Evolutionary conservation across 2,329 filamentous ascomycete species (phyloP), one percentile per base, ranked within the genome.

Genomic region (Trichoderma simmonsii): DNA sequence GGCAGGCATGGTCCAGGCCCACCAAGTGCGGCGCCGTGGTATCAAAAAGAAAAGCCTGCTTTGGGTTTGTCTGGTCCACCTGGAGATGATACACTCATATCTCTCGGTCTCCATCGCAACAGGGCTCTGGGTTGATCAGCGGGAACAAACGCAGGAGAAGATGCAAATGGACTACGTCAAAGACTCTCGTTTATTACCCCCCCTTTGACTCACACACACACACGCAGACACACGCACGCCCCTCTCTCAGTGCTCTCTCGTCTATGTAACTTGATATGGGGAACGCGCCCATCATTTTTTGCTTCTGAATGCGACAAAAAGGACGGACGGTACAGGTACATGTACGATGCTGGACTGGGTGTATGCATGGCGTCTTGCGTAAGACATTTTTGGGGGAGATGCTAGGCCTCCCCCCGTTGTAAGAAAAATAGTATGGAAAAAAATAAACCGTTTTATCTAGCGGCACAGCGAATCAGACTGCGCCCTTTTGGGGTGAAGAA

Each of bases 301-400:
- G 1, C 9, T 21, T 12, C 21, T 65, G 28, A 43, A 60, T 51
- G 36, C 54, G 54, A 60, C 36, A 34, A 21, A 7, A 18, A 18
- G 39, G 6, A 43, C 36, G 36, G 6, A 43, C 39, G 39, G 39
- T 43, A 43, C 7, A 43, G 3, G 39, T 39, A 54, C 48, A 54
- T 54, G 48, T 54, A 54, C 21, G 21, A 28, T 18, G 26, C 26
- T 26, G 26, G 26, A 26, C 30, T 24, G 43, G n/a, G 21, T 12
- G 26, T n/a, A 43, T 60, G 65, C 65, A 60, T 68, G 65, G 65
- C 65, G 65, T 60, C 65, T 51, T 68, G 56, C 56, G 36, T 60
- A 48, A 68, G 65, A 68, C 65, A 68, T 36, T 36, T 66, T n/a
- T 39, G 6, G 6, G 34, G 15, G 36, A 18, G 3, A 3, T 39